Evolutionary conservation across 78 protist species (phyloP), one percentile per base, ranked within the genome.

Genomic region (Dictyostelium capitatum): DNA sequence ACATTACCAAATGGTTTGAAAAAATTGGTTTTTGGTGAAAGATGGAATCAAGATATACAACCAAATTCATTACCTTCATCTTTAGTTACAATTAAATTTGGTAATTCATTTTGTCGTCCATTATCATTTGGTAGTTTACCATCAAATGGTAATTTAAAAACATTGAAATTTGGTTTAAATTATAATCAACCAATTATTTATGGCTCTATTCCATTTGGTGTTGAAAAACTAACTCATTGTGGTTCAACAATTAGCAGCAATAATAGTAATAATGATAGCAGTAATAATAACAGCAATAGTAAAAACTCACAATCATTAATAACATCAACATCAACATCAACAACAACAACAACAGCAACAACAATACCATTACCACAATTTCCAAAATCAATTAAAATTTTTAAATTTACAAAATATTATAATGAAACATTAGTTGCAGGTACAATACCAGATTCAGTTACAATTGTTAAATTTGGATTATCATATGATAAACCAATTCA

Each of bases 171-270:
- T 67, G 89, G 89, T 30, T 69, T 43, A 15, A 47, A 48, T 0
- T 82, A 46, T 30, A 82, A 82, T 30, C 65, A 59, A 47, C 89
- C 73, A 8, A 62, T 82, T 65, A n/a, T 23, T n/a, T 10, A 53
- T 4, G 89, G 79, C 5, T 12, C 62, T 0, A 65, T 82, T 23
- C 89, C 89, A 28, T 14, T 12, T 30, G 73, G 73, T 30, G 37
- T 65, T 14, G 46, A 30, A 30, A 65, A 65, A 14, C 4, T 30
- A 65, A 65, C 37, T 8, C 17, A 25, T 82, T 78, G 79, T 70
- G 53, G 53, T 70, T 12, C 37, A 6, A 20, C 20, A 19, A 17
- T 32, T 19, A 59, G n/a, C n/a, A 59, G n/a, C n/a, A 59, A 23
- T 59, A 59, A 59, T 23, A 59, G n/a, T 59, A 59, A 59, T 53